These are phyloP conservation scores for Rhynchosporium secalis DNA, from an alignment of 2,329 filamentous ascomycete species.

Conservation along the genomic window DNA sequence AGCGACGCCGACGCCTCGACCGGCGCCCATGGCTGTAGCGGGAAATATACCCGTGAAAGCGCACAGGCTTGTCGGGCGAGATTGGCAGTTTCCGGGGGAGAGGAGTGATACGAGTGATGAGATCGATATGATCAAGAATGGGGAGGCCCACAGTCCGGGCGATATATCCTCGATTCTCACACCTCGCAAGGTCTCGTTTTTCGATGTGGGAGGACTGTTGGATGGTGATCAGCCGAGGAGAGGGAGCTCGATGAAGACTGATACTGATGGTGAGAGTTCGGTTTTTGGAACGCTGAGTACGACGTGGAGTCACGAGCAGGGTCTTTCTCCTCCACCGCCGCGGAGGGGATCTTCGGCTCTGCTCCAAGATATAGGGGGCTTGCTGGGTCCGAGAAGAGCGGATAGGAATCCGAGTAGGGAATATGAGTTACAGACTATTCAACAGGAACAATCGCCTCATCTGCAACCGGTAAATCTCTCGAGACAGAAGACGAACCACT, in stretches of 20 bases:
- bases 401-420: conserved; percentile 21
- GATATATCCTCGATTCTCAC: conserved; percentile 43
- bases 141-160: conserved; percentile 27
- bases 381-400: conserved; percentile 46
- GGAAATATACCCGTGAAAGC: conserved; percentile 32
- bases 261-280: conserved; percentile 36
- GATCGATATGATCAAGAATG: conserved; percentile 41
- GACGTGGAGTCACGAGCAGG: conserved; percentile 29
- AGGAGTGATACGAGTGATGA: conserved; percentile 44
- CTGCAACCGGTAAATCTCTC: conserved; percentile 24
- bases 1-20: conserved; percentile 29
- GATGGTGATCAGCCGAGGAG: conserved; percentile 47
- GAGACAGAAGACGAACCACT: conserved; percentile 36
- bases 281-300: conserved; percentile 25
- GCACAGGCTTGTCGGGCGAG: conserved; percentile 25
- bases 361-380: conserved; percentile 58
- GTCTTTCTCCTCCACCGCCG: conserved; percentile 46
- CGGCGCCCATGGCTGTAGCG: conserved; percentile 38
- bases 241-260: conserved; percentile 30
- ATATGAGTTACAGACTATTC: conserved; percentile 37
- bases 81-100: conserved; percentile 37
- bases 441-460: conserved; percentile 26
- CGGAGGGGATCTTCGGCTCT: conserved; percentile 57
- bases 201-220: conserved; percentile 79
- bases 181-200: conserved; percentile 70